Conservation (phyloP, 345 rosid genomes). For the Adansonia digitata region DNA sequence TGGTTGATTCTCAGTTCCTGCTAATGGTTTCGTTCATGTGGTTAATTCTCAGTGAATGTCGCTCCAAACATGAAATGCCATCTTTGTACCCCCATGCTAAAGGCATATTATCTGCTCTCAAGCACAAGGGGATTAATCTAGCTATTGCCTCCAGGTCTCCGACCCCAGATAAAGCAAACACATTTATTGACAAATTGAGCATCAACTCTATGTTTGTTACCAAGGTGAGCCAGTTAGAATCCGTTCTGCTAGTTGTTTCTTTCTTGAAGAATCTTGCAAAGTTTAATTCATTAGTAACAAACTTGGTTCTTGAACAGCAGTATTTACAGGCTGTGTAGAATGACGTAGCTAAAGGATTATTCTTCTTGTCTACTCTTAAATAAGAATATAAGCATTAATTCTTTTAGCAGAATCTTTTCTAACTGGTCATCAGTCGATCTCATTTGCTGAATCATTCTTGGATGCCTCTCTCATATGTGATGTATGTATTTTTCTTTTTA, state of each 20-base stretch:
- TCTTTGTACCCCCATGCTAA: slow-evolving; percentile 69
- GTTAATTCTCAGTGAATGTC: slow-evolving; percentile 45
- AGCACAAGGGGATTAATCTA: slow-evolving; percentile 62
- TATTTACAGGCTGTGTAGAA: background rate
- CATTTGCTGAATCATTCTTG: background rate
- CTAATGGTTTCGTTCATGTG: background rate
- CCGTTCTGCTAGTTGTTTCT: background rate
- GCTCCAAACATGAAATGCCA: slow-evolving; percentile 62
- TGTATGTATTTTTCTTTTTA: background rate
- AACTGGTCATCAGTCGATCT: background rate
- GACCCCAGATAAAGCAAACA: slow-evolving; percentile 57
- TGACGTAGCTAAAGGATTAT: background rate
- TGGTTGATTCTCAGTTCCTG: slow-evolving; percentile 23
- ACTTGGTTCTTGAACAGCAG: background rate
- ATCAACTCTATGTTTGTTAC: slow-evolving; percentile 53
- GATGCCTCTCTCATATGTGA: background rate
- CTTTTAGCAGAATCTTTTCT: background rate
- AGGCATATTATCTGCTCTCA: slow-evolving; percentile 55
- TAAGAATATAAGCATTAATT: background rate
- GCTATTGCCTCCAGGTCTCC: slow-evolving; percentile 89
- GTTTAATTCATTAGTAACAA: background rate
- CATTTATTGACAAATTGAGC: slow-evolving; percentile 59
- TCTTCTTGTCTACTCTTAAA: background rate
- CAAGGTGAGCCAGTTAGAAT: slow-evolving; percentile 34
- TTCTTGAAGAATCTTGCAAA: background rate